A percentile compares a stretch with the other conserved stretches of the same genome.
These are phyloP conservation scores for Termitomyces sp. DNA, from an alignment of 768 basidiomycete species.

Conservation along the genomic window DNA sequence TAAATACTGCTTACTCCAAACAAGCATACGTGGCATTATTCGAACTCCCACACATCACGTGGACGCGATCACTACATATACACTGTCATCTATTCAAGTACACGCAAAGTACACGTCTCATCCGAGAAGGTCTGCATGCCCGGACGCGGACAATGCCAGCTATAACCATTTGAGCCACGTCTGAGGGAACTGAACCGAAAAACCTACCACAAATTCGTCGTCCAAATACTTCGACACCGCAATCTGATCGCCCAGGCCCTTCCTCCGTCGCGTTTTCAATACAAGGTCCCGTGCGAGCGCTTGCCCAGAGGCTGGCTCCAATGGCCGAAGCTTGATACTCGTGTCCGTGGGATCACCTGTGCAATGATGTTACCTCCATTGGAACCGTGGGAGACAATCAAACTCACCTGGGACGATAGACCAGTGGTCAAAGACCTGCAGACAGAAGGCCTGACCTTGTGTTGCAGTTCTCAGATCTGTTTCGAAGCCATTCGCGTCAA, in stretches of 20 bases:
- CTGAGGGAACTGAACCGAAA: neutral
- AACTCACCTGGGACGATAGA: conserved; percentile 89
- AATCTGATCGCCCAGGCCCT: conserved; percentile 95
- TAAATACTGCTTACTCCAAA: conserved; percentile 29
- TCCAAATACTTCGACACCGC: conserved; percentile 97
- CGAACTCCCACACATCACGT: conserved; percentile 39
- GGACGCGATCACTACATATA: conserved; percentile 17
- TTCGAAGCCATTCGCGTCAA: conserved; percentile 98
- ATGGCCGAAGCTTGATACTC: conserved; percentile 90
- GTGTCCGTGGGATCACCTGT: conserved; percentile 97
- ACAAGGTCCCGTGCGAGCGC: conserved; percentile 92
- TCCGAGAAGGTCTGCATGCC: conserved; percentile 91
- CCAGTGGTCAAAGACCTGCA: conserved; percentile 99
- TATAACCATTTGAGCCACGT: conserved; percentile 25
- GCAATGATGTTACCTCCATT: conserved; percentile 12
- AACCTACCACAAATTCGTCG: conserved; percentile 89
- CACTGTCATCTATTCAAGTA: conserved; percentile 1
- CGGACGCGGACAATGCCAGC: conserved; percentile 92
- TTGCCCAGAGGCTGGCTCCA: conserved; percentile 97
- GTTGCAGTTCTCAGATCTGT: conserved; percentile 97
- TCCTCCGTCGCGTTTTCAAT: conserved; percentile 92
- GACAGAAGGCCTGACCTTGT: conserved; percentile 98
- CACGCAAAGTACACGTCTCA: conserved; percentile 16
- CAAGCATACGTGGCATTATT: conserved; percentile 41
- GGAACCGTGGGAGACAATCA: conserved; percentile 19